A percentile compares a stretch with the other conserved stretches of the same genome.
Conservation (phyloP, 805 yeast species). For the Metschnikowia santaceciliae region DNA sequence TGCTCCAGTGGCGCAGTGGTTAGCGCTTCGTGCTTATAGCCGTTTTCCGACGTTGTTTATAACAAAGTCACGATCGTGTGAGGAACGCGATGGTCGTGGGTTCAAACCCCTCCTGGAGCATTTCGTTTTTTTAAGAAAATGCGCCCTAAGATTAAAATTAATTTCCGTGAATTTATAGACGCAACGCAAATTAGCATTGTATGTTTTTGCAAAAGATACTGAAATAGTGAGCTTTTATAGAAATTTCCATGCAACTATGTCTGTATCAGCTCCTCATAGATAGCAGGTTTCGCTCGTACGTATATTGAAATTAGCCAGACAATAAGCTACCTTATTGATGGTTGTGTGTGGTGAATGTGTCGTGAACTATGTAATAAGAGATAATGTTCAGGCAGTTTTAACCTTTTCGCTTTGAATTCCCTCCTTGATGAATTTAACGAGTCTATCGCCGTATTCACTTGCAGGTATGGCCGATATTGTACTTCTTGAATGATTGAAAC, state of each 20-base stretch:
- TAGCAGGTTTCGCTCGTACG: neutral
- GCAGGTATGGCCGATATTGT: constrained; percentile 90
- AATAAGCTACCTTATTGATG: neutral
- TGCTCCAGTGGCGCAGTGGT: constrained; percentile 53
- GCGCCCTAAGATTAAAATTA: neutral
- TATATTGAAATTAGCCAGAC: neutral
- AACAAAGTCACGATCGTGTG: constrained; percentile 49
- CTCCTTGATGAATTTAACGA: constrained; percentile 59
- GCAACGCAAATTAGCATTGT: neutral
- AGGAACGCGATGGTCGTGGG: constrained; percentile 56
- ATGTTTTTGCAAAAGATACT: neutral
- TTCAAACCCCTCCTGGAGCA: constrained; percentile 53
- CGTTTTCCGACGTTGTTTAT: constrained; percentile 42
- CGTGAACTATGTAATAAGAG: neutral
- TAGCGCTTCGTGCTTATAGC: constrained; percentile 53
- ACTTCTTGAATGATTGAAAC: constrained; percentile 61
- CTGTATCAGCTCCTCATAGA: too few relatives aligned
- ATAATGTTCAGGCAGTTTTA: constrained; percentile 4
- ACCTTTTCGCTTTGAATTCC: constrained; percentile 20
- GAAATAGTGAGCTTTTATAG: too few relatives aligned
- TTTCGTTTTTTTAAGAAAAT: constrained; percentile 28
- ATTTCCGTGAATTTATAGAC: neutral
- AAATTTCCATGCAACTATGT: too few relatives aligned
- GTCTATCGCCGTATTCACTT: constrained; percentile 82
- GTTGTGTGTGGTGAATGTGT: neutral